Evolutionary conservation across 805 yeast species (phyloP), one percentile per base, ranked within the genome.

Genomic region (Lipomyces yamadae): DNA sequence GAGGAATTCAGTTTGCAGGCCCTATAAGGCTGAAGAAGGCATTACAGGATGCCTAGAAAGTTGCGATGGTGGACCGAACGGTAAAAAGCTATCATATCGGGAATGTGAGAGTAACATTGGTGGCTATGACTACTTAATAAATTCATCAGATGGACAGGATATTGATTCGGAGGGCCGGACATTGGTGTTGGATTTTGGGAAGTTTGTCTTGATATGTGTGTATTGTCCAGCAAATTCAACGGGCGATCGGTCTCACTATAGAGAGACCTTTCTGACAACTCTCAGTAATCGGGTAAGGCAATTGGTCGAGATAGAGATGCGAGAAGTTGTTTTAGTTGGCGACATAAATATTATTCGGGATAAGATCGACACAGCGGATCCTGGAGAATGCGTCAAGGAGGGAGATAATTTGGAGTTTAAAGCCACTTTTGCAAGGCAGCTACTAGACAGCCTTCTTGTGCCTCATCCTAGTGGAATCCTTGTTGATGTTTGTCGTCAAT

Each of bases 201-300:
- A 52, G 4, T 77, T 76, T 66, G 79, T 80, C 0, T 85, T 87
- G 0, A 83, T 81, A 68, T 84, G 86, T 62, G 74, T 86, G 0
- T 94, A 94, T 74, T 94, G 98, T 75, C 98, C 98, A 0, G 98
- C 98, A 0, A 91, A 92, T 75, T 91, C 98, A 0, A 85, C 92
- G 0, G 96, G 87, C 1, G 79, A 74, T 60, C 72, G 87, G 13
- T 90, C 87, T 70, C 74, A 72, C 11, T 88, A 81, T 70, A 78
- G 96, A 60, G 71, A 85, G 50, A 77, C 80, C 15, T 94, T 91
- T 72, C 78, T 91, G 61, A 79, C 80, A 30, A 77, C 84, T 1
- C 75, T 94, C 58, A 84, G 92, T 61, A 78, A 82, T 62, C 82
- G 99, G 56, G 83, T 90, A 18, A 78, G 84, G 42, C 83, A 82